Conservation (phyloP, 1,139 yeast genomes). For the Candida sanyaensis region DNA sequence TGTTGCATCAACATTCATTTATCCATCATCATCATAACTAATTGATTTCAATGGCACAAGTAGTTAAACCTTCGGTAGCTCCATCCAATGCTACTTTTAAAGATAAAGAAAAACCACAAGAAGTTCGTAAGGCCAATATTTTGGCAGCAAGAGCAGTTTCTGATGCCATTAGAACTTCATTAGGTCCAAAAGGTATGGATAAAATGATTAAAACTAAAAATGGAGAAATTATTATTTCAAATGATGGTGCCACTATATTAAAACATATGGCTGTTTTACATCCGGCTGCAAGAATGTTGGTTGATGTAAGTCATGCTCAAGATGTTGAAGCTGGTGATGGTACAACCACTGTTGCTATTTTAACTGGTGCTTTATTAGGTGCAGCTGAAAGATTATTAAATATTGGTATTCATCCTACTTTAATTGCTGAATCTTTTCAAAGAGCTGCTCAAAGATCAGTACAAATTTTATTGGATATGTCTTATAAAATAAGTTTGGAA, state of each 20-base stretch:
- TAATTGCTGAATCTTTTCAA: conserved; percentile 93
- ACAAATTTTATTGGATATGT: conserved; percentile 81
- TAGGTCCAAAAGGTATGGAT: conserved; percentile 99
- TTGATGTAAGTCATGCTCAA: conserved; percentile 96
- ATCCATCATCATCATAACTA: background rate
- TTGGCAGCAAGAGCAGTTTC: conserved; percentile 97
- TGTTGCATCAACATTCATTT: background rate
- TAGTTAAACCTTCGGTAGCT: conserved; percentile 25
- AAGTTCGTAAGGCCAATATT: conserved; percentile 90
- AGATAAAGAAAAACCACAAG: conserved; percentile 96
- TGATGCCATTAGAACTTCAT: conserved; percentile 94
- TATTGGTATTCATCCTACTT: conserved; percentile 94
- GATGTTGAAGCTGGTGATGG: conserved; percentile 99
- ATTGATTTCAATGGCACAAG: conserved; percentile 13
- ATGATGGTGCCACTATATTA: conserved; percentile 96
- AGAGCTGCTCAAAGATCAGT: conserved; percentile 90
- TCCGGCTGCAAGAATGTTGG: conserved; percentile 98
- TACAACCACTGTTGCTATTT: conserved; percentile 93
- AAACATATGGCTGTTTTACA: conserved; percentile 97
- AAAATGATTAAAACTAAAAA: conserved; percentile 94
- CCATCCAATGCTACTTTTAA: conserved; percentile 89
- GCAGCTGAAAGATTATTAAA: conserved; percentile 90
- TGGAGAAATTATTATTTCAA: conserved; percentile 93
- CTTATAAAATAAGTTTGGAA: conserved; percentile 68
- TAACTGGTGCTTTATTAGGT: conserved; percentile 90